Conservation (phyloP, 257 asterid species). For the Ilex asprella region DNA sequence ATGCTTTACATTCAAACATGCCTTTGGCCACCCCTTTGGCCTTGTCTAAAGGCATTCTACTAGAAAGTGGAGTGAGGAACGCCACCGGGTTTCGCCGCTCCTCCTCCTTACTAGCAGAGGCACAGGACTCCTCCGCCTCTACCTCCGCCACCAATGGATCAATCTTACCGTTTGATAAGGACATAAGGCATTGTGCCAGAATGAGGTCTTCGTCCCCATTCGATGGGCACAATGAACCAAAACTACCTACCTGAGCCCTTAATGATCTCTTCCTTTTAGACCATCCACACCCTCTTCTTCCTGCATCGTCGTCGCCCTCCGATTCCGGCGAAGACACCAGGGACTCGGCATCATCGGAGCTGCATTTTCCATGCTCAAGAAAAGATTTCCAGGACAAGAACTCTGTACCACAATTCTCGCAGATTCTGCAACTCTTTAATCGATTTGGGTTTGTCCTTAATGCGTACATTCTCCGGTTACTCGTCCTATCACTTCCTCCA, state of each 20-base stretch:
- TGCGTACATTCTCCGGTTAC: conserved; percentile 59
- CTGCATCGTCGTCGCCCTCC: conserved; percentile 36
- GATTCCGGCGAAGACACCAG: conserved; percentile 53
- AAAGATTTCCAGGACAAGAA: conserved; percentile 86
- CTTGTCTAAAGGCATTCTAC: background rate
- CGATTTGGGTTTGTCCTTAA: conserved; percentile 85
- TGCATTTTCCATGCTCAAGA: conserved; percentile 90
- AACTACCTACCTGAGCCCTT: conserved; percentile 37
- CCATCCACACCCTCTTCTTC: conserved; percentile 41
- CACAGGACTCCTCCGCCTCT: conserved; percentile 75
- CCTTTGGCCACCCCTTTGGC: background rate
- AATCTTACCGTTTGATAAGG: background rate
- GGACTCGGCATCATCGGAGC: conserved; percentile 72
- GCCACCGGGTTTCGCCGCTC: conserved; percentile 34
- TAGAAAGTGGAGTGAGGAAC: background rate
- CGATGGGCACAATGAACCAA: conserved; percentile 11
- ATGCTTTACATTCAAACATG: conserved; percentile 65
- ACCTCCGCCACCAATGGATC: conserved; percentile 43
- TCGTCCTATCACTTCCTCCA: conserved; percentile 31
- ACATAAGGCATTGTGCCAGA: background rate
- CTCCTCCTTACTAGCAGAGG: conserved; percentile 69
- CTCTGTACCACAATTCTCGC: conserved; percentile 91
- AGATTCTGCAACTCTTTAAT: conserved; percentile 57
- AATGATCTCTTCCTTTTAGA: conserved; percentile 73
- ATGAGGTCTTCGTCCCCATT: background rate